phyloP scores from a whole-genome alignment of 202 grass and related monocot species.

The Carex sylvatica region DNA sequence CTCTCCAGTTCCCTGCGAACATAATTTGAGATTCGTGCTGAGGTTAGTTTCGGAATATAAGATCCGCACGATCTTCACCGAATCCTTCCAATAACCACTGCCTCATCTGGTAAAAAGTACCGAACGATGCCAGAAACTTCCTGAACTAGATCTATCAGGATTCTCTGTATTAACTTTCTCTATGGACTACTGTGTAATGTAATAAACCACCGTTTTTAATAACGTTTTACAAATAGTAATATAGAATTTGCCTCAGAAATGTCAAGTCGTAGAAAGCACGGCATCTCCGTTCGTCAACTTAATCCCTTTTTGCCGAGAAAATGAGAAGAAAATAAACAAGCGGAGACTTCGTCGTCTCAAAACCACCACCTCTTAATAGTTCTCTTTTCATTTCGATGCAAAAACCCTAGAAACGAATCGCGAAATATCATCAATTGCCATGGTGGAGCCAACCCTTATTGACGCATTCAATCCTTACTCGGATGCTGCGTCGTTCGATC shows the following conservation, averaged over 20 bases:
- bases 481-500: constrained; percentile 46
- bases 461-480: constrained; percentile 49
- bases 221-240: background rate
- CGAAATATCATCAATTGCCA: constrained; percentile 27
- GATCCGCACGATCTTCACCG: constrained; percentile 13
- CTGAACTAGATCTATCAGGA: background rate
- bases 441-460: constrained; percentile 66
- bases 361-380: background rate
- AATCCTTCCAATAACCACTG: background rate
- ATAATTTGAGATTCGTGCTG: background rate
- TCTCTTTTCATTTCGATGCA: constrained; percentile 36
- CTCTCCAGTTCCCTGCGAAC: background rate
- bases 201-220: background rate
- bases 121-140: constrained; percentile 6
- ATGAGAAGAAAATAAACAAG: background rate
- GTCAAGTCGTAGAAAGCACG: background rate
- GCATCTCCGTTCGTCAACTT: constrained; percentile 26
- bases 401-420: constrained; percentile 55
- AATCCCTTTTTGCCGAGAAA: background rate
- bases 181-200: background rate
- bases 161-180: background rate
- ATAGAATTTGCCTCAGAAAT: background rate
- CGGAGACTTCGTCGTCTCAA: constrained; percentile 32
- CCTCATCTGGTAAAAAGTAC: background rate
- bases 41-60: background rate